Evolutionary conservation across 805 yeast genomes (phyloP).

Genomic region (Ogataea chonburiensis): DNA sequence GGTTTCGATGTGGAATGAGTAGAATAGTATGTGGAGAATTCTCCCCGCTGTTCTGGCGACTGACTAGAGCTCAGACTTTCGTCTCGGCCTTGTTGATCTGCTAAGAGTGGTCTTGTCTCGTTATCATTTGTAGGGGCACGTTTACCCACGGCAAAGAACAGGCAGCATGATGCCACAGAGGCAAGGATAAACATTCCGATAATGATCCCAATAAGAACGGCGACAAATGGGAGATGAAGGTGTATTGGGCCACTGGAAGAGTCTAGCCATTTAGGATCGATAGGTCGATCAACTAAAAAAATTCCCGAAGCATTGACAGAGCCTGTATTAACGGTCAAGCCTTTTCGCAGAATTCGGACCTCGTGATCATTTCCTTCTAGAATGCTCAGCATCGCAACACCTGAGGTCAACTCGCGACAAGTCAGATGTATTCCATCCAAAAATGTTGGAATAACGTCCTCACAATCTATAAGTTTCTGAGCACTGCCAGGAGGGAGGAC

Average conservation of each 20-base stretch:
- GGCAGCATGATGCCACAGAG: conserved; percentile 35
- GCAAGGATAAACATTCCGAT: conserved; percentile 52
- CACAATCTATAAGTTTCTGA: conserved; percentile 47
- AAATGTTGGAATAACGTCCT: conserved; percentile 42
- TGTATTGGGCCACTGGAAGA: conserved; percentile 44
- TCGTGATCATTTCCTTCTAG: conserved; percentile 53
- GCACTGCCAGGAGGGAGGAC: conserved; percentile 60
- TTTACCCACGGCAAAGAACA: conserved; percentile 35
- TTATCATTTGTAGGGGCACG: conserved; percentile 1
- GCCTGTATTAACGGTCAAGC: conserved; percentile 46
- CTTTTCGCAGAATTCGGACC: conserved; percentile 58
- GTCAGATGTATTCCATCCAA: conserved; percentile 44
- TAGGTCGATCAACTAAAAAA: conserved; percentile 63
- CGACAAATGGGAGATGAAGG: conserved; percentile 63
- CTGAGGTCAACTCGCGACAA: conserved; percentile 41
- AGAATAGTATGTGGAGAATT: conserved; percentile 23
- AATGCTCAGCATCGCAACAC: conserved; percentile 39
- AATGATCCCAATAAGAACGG: conserved; percentile 65
- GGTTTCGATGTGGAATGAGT: conserved; percentile 30
- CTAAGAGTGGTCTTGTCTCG: conserved; percentile 19
- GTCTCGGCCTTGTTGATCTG: conserved; percentile 1
- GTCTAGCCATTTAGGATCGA: conserved; percentile 63
- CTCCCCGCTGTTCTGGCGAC: neutral
- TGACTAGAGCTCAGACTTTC: neutral
- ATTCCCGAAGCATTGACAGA: conserved; percentile 43